Evolutionary conservation across 2,329 filamentous ascomycete genomes (phyloP), one percentile per base, ranked within the genome.

Genomic region (Pseudogymnoascus sp.): DNA sequence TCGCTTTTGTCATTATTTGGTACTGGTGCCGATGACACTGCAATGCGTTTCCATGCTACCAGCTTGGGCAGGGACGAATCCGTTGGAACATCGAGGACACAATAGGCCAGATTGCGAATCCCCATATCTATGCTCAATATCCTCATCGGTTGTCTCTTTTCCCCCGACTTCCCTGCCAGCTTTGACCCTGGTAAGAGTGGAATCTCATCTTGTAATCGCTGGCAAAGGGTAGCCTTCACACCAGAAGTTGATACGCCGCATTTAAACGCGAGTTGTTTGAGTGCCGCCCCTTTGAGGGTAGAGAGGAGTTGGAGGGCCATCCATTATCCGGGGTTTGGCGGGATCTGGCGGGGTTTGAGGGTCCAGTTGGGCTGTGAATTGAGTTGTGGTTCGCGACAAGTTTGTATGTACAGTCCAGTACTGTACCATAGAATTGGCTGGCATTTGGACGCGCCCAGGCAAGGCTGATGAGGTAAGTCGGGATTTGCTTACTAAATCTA

Each of bases 101-200:
- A 89, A 71, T 85, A 90, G 1, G 89, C 90, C 3, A 95, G 77
- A 71, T 95, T 95, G 44, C 84, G 84, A 66, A 95, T 88, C 3
- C 90, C 90, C 84, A 94, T 88, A 72, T 95, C 90, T 64, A 95
- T 87, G 70, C 89, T 92, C 35, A 94, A 73, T 24, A 94, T 79
- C 44, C 85, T 79, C 66, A 77, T 63, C 47, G 67, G 62, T 2
- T 11, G 40, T 62, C 57, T 35, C 29, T 17, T 33, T 15, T 7
- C 9, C n/a, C 15, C 47, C 1, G 29, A 15, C 8, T 60, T 41
- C 33, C 31, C 59, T 6, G 15, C 40, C 59, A 50, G 29, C 13
- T 44, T 36, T 17, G 47, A 10, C 47, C 29, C 47, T 13, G 29
- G 47, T 6, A 40, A 39, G 33, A 59, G 50, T 2, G 61, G 44